Evolutionary conservation across 2,329 filamentous ascomycete genomes (phyloP), one percentile per base, ranked within the genome.

Genomic region (Nannizziopsis arthrosporioides): DNA sequence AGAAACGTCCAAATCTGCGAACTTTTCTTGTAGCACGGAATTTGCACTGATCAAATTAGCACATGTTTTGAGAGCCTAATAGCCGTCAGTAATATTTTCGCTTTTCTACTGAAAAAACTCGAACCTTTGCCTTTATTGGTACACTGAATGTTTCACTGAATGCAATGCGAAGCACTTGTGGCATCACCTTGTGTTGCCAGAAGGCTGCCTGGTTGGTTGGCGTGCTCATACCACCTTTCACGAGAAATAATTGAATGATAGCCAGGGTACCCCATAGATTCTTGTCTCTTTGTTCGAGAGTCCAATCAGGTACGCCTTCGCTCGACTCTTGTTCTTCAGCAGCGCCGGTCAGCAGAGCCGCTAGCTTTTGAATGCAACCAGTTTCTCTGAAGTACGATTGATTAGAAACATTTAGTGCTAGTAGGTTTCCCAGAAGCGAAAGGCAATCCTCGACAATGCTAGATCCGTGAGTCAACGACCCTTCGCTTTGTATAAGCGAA

Each of bases 371-470:
- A 11, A 94, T 80, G 59, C 83, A 89, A 1, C 87, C 88, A 39
- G 85, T 90, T 63, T 98, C 92, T 49, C 90, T 78, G 64, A 98
- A 96, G 48, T 90, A 81, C 9, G 87, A 86, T 65, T 98, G 92
- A 60, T 98, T 98, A 1, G 89, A 92, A 1, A 81, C 72, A 61
- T 96, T 96, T 57, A 88, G 77, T 31, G 84, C 80, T 22, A 98
- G 72, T 10, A 98, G 76, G 63, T 96, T 96, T 37, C 88, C 87
- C 42, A 96, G 72, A 46, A 98, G 73, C 49, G 92, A 90, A 15
- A 98, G 72, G 57, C 89, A 95, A 64, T 98, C 92, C 65, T 96
- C 90, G 2, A 95, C 85, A 10, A 85, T 78, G 52, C 90, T 83
- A 37, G 85, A 87, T 12, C 92, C 92, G 57, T 93, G 82, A 3